Conservation (phyloP, 2,329 filamentous ascomycete genomes). For the Nemania sp. region DNA sequence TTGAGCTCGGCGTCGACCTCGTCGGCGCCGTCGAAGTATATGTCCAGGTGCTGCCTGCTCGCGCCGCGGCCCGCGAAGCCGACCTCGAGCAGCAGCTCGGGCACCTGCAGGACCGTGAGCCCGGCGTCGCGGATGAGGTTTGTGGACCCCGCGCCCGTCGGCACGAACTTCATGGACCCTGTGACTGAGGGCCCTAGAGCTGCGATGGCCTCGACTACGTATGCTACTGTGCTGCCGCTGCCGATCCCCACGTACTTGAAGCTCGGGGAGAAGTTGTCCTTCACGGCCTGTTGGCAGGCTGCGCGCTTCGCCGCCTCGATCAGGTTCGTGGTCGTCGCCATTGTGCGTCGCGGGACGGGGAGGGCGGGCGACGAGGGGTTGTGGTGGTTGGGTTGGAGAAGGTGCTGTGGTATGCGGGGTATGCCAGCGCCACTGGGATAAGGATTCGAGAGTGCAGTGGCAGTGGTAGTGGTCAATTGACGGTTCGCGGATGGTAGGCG, state of each 20-base stretch:
- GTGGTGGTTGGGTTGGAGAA: constrained; percentile 14
- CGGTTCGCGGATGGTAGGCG: background rate
- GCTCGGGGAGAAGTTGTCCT: constrained; percentile 77
- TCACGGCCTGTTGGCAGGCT: constrained; percentile 77
- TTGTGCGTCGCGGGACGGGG: constrained; percentile 28
- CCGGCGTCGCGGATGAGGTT: constrained; percentile 85
- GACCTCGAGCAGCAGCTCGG: constrained; percentile 73
- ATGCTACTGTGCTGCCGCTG: constrained; percentile 84
- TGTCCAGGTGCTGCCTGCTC: constrained; percentile 74
- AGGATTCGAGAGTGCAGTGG: background rate
- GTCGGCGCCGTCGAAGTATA: constrained; percentile 96
- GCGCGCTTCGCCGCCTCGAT: constrained; percentile 80
- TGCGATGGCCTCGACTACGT: constrained; percentile 85
- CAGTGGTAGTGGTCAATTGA: background rate
- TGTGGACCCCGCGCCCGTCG: constrained; percentile 91
- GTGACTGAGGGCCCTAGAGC: constrained; percentile 67
- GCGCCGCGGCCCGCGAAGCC: constrained; percentile 55
- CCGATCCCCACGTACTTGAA: constrained; percentile 90
- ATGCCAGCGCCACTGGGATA: background rate
- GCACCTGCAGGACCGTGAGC: constrained; percentile 80
- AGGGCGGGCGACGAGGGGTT: background rate
- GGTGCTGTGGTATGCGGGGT: constrained; percentile 4
- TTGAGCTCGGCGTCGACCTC: constrained; percentile 96
- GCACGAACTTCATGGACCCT: constrained; percentile 82
- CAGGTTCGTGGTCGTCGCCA: constrained; percentile 48